These are phyloP conservation scores for Phlyctochytrium arcticum DNA, from an alignment of 192 early-diverging fungal species.

Conservation along the genomic window DNA sequence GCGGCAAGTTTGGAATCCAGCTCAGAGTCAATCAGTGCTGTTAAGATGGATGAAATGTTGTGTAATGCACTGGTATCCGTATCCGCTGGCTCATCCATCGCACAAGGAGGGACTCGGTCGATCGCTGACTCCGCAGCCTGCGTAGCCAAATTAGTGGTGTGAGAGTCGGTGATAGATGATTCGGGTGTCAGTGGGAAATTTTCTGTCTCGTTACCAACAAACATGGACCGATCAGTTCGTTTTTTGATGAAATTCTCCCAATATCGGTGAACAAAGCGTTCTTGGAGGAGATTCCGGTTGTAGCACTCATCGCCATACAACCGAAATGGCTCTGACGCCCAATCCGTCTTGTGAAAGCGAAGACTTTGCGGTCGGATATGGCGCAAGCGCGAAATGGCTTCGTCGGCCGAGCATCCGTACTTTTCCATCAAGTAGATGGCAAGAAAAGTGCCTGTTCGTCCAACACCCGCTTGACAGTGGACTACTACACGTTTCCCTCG, in stretches of 20 bases:
- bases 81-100: background rate
- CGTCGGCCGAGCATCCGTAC: slow-evolving; percentile 33
- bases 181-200: background rate
- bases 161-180: background rate
- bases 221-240: background rate
- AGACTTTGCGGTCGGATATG: slow-evolving; percentile 41
- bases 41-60: background rate
- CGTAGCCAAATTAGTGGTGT: too few relatives aligned
- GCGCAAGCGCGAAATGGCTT: slow-evolving; percentile 34
- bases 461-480: slow-evolving; percentile 53
- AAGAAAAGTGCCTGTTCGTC: slow-evolving; percentile 46
- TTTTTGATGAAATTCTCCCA: slow-evolving; percentile 19
- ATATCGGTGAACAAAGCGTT: slow-evolving; percentile 38
- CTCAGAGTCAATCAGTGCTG: background rate
- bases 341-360: slow-evolving; percentile 43
- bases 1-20: background rate
- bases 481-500: slow-evolving; percentile 36
- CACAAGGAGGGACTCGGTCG: too few relatives aligned
- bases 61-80: background rate
- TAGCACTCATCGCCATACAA: slow-evolving; percentile 24
- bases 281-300: slow-evolving; percentile 36
- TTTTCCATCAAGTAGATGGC: slow-evolving; percentile 44
- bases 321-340: slow-evolving; percentile 41
- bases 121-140: too few relatives aligned
- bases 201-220: background rate